Percentiles rank a stretch among this genome's conserved stretches.
phyloP scores from a whole-genome alignment of 2,329 filamentous ascomycete species.

The Emmonsia crescens region DNA sequence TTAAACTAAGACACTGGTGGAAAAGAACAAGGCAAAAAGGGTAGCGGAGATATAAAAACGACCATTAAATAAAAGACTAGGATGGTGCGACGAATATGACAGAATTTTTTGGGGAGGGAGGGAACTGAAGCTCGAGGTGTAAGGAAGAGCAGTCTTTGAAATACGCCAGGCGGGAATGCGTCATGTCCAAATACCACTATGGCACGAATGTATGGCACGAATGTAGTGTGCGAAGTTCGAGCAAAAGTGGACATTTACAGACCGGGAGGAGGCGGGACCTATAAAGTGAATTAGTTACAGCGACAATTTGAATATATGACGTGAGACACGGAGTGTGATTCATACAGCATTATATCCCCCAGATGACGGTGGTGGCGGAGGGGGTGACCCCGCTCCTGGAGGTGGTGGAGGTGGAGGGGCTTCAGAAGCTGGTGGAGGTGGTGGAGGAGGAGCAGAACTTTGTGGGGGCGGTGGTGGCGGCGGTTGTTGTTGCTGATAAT shows the following conservation, averaged over 20 bases:
- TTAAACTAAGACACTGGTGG: not conserved
- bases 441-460: conserved; percentile 42
- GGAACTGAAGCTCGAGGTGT: not conserved
- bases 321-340: not conserved
- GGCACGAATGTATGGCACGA: not conserved
- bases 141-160: not conserved
- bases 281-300: not conserved
- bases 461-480: conserved; percentile 41
- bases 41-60: not conserved
- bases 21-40: not conserved
- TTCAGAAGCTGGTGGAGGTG: conserved; percentile 50
- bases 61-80: not conserved
- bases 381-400: conserved; percentile 49
- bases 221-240: not conserved
- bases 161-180: not conserved
- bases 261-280: conserved; percentile 44
- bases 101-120: not conserved
- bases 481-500: conserved; percentile 54
- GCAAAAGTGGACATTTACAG: conserved; percentile 22
- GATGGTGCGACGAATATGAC: not conserved
- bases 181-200: not conserved
- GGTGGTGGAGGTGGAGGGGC: conserved; percentile 52
- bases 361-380: conserved; percentile 46
- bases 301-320: not conserved
- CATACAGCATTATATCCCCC: conserved; percentile 55